Conservation (phyloP, 306 rosid genomes). For the Abrus precatorius region DNA sequence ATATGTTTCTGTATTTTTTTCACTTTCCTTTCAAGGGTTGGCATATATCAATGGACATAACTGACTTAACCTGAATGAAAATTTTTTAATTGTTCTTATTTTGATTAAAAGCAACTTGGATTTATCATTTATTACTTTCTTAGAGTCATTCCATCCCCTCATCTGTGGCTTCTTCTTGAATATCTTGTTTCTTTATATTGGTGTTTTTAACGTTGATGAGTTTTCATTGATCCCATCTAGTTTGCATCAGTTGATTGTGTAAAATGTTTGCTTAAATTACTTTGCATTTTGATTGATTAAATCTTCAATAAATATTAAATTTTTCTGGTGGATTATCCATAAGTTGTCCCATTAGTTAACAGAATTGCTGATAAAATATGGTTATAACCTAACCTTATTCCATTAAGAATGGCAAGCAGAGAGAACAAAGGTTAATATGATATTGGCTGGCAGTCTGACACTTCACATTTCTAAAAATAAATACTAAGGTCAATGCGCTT, state of each 20-base stretch:
- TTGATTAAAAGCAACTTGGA: conserved; percentile 29
- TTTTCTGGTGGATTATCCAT: conserved; percentile 17
- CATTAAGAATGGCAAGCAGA: conserved; percentile 18
- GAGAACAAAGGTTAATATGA: conserved; percentile 13
- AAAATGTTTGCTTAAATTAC: not conserved
- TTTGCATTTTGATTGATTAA: not conserved
- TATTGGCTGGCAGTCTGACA: not conserved
- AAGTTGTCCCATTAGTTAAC: not conserved
- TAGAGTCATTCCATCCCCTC: not conserved
- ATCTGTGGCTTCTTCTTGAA: conserved; percentile 2
- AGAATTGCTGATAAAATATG: not conserved
- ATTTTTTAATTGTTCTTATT: conserved; percentile 3
- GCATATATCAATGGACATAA: conserved; percentile 1
- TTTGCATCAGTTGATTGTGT: conserved; percentile 24
- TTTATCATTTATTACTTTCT: conserved; percentile 29
- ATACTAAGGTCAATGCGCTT: conserved; percentile 17
- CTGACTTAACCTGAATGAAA: conserved; percentile 25
- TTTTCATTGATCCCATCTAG: conserved; percentile 6
- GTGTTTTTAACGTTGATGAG: conserved; percentile 6
- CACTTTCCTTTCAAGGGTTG: not conserved
- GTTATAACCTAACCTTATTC: conserved; percentile 16
- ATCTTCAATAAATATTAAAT: conserved; percentile 4
- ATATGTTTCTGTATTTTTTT: conserved; percentile 24
- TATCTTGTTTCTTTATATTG: conserved; percentile 15
- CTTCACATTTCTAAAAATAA: conserved; percentile 18